Percentiles rank a stretch among this genome's conserved stretches.
Evolutionary conservation across 2,329 filamentous ascomycete species (phyloP).

Genomic region (Aquanectria penicillioides): DNA sequence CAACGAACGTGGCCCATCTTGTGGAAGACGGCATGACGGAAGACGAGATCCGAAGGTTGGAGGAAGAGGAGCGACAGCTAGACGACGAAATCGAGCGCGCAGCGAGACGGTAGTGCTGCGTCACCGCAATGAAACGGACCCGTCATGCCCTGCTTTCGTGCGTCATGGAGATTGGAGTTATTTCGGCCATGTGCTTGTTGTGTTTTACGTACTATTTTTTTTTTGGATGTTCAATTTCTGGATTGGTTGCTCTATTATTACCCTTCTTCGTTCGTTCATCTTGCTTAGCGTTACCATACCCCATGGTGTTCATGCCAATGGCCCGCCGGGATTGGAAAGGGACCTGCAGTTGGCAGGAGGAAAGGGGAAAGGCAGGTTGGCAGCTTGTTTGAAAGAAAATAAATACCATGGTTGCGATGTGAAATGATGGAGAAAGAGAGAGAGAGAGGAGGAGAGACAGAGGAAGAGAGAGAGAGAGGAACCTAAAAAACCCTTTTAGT

Average conservation of each 20-base stretch:
- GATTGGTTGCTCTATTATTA: conserved; percentile 15
- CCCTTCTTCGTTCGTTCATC: conserved; percentile 28
- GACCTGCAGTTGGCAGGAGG: conserved; percentile 2
- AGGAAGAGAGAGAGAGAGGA: background rate
- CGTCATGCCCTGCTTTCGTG: conserved; percentile 21
- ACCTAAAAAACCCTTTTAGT: conserved; percentile 8
- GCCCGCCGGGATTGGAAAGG: conserved; percentile 2
- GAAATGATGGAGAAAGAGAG: conserved; percentile 9
- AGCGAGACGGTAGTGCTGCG: conserved; percentile 39
- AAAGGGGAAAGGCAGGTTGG: conserved; percentile 1
- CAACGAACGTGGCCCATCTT: conserved; percentile 58
- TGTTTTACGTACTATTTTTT: conserved; percentile 14
- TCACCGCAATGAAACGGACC: conserved; percentile 15
- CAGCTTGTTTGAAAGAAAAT: conserved; percentile 25
- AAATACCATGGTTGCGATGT: conserved; percentile 32
- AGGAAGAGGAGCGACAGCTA: conserved; percentile 67
- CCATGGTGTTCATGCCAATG: conserved; percentile 1
- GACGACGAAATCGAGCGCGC: conserved; percentile 65
- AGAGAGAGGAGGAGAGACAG: background rate
- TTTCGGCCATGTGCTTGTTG: conserved; percentile 24
- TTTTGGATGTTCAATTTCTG: conserved; percentile 18
- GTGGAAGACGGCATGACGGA: conserved; percentile 70
- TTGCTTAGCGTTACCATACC: conserved; percentile 20
- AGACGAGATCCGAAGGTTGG: conserved; percentile 64
- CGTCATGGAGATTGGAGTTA: conserved; percentile 39